Base-by-base conservation (phyloP, 805 yeast genomes). In the Wickerhamomyces queroliae region DNA sequence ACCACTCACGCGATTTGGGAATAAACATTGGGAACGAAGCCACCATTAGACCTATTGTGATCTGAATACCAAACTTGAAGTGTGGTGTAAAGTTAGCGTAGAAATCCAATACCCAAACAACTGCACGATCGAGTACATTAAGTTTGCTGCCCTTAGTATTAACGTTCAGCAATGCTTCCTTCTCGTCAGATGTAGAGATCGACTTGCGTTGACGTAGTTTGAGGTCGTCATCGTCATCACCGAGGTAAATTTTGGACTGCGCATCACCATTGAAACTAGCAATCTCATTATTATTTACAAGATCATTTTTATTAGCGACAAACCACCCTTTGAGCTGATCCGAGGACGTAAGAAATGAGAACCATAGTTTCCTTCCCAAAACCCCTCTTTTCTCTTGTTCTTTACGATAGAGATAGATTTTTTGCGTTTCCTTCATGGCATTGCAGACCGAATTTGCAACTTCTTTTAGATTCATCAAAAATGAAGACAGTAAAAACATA, bases 1-100 rank as follows among this genome's bases (percentile, higher is more conserved):
- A 73, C 78, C 78, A 74, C n/a, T 56, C 52, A 33, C 77, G 58
- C 17, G 69, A 47, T 27, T 63, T 62, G 0, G 76, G 73, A 26
- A 67, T 56, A 46, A 71, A 74, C 67, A 71, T 73, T 1, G 78
- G 78, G 43, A 72, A 71, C 0, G 77, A 68, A 2, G 70, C 66
- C 1, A 71, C 42, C 62, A 71, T 68, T 31, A 72, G 47, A 0
- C 74, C 72, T 27, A 69, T 48, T 0, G 69, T 59, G 11, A 69
- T 64, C 44, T 74, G 76, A 32, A 70, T 49, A 1, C 75, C 74
- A 50, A 69, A 73, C 20, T 68, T 59, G 34, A 71, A 56, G 48
- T 70, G 74, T 5, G 62, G 55, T 35, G 48, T 55, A 24, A 47
- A 47, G 3, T 38, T 32, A 9, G 40, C 16, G 36, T 51, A 52